Conservation (phyloP, 331 rosid genomes). For the Rhamnella rubrinervis region DNA sequence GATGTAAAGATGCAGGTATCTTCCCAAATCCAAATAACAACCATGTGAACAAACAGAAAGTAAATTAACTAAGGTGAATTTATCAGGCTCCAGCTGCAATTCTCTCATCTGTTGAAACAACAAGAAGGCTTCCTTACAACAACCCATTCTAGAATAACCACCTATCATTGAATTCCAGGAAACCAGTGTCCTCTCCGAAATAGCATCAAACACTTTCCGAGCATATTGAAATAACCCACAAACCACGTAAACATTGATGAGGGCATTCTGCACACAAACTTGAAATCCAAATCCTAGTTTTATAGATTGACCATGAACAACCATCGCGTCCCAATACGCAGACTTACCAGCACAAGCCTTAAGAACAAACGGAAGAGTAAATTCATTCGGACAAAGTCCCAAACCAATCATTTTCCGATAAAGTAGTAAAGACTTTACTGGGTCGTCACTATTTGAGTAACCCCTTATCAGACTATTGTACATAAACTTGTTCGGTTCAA, state of each 20-base stretch:
- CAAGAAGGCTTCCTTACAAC: constrained; percentile 32
- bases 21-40: constrained; percentile 48
- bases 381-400: constrained; percentile 56
- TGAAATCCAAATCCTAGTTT: constrained; percentile 52
- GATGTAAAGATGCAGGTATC: constrained; percentile 49
- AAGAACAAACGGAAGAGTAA: constrained; percentile 70
- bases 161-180: constrained; percentile 73
- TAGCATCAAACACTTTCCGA: constrained; percentile 55
- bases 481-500: constrained; percentile 66
- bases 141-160: constrained; percentile 53
- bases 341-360: constrained; percentile 44
- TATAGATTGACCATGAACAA: constrained; percentile 51
- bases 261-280: constrained; percentile 43
- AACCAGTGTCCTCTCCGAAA: constrained; percentile 48
- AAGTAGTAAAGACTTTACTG: constrained; percentile 36
- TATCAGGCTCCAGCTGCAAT: constrained; percentile 41
- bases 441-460: constrained; percentile 47
- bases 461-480: constrained; percentile 66
- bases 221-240: constrained; percentile 47
- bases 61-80: constrained; percentile 58
- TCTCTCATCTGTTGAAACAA: constrained; percentile 51
- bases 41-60: constrained; percentile 67
- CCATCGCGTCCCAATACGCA: constrained; percentile 40
- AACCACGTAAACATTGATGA: constrained; percentile 39
- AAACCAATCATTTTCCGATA: constrained; percentile 50